These are phyloP conservation scores for Bacterosira constricta DNA, from an alignment of 108 stramenopile genomes.

Conservation along the genomic window DNA sequence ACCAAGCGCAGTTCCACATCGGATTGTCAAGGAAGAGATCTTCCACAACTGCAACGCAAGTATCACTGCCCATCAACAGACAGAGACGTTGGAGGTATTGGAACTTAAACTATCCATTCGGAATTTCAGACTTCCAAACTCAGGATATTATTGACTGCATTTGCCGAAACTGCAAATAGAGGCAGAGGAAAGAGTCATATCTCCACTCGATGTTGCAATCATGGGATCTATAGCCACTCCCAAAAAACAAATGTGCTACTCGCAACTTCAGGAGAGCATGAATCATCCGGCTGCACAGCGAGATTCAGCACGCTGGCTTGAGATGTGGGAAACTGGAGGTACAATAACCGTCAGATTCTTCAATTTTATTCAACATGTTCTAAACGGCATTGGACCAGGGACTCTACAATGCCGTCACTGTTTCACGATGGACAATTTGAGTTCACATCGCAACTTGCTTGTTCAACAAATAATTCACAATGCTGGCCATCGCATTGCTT, in stretches of 20 bases:
- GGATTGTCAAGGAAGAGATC: constrained; percentile 2
- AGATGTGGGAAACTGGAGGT: background rate
- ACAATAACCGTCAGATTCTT: background rate
- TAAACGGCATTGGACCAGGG: background rate
- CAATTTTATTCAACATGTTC: background rate
- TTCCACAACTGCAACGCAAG: background rate
- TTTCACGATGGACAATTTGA: constrained; percentile 8
- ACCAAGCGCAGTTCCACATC: background rate
- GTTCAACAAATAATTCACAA: no score
- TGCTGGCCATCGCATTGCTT: background rate
- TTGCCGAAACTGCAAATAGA: background rate
- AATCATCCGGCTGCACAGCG: background rate
- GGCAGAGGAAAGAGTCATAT: no score
- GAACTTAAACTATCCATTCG: no score
- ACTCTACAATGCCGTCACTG: no score
- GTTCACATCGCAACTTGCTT: no score
- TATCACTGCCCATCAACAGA: no score
- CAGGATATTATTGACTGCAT: background rate
- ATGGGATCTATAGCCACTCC: background rate
- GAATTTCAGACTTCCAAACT: no score
- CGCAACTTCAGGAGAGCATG: background rate
- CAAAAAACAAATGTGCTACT: background rate
- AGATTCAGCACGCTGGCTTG: background rate
- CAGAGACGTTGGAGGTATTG: no score
- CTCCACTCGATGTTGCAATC: background rate